Evolutionary conservation across 768 basidiomycete species (phyloP), one percentile per base, ranked within the genome.

Genomic region (Mycena galericulata): DNA sequence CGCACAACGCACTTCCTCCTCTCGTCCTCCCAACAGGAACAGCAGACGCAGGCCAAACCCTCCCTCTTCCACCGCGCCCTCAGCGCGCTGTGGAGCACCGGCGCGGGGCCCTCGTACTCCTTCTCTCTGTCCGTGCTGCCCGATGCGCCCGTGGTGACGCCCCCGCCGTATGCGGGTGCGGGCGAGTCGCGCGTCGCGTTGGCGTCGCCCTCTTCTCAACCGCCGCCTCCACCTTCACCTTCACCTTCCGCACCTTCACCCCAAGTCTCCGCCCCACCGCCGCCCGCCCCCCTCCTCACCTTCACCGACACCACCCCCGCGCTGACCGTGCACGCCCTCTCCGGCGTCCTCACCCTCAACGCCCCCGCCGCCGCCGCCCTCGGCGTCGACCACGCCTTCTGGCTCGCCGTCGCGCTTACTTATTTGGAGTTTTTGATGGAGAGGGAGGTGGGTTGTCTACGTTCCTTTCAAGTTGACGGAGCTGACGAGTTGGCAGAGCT

Each of bases 391-490:
- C 86, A 86, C 29, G 89, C 89, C 59, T 95, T 95, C 75, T 95
- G 92, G 90, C 84, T 95, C 49, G 87, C 92, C 0, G 81, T 92
- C 43, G 89, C 89, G 0, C 75, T 94, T 72, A 89, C 92, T 3
- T 95, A 94, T 75, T 78, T 93, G 15, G 92, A 92, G 65, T 95
- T 93, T 73, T 77, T 95, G 72, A 87, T 87, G 72, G 92, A 94
- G 71, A 84, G 92, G 72, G 93, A 94, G 82, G 94, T 93, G 69
- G 67, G 90, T 78, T 43, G 11, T 26, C 38, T 60, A 20, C 32
- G 17, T 17, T 4, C 26, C 26, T 4, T 49, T 34, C 36, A 30
- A 22, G n/a, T 53, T 11, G 40, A n/a, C 36, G 61, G 15, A 36
- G 66, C 51, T 30, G 30, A 30, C 30, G n/a, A 3, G 27, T 36